These are phyloP conservation scores for Ormosia emarginata DNA, from an alignment of 306 rosid genomes.

Conservation along the genomic window DNA sequence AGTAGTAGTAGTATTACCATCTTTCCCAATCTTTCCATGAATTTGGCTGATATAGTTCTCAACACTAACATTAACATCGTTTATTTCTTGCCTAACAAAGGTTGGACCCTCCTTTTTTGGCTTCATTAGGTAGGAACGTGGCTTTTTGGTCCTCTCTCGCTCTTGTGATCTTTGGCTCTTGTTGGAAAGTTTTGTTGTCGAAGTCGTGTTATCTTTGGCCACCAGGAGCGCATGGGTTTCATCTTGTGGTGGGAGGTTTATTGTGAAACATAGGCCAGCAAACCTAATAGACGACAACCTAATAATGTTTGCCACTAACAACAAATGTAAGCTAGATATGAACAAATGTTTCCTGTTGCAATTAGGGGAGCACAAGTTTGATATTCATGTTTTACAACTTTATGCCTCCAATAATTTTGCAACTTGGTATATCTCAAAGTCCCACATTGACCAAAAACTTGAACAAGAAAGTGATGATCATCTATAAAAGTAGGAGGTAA, in stretches of 20 bases:
- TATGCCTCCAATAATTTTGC: too few relatives aligned
- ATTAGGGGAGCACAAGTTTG: too few relatives aligned
- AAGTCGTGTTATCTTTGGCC: background rate
- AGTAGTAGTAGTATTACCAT: background rate
- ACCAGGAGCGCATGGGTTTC: background rate
- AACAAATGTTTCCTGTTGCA: too few relatives aligned
- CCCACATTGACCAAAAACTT: too few relatives aligned
- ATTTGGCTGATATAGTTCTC: conserved; percentile 12
- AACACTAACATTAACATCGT: conserved; percentile 18
- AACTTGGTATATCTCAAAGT: too few relatives aligned
- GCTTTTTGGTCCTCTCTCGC: conserved; percentile 20
- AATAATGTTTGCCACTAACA: conserved; percentile 53
- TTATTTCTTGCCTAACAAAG: background rate
- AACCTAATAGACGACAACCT: conserved; percentile 41
- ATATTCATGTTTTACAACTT: too few relatives aligned
- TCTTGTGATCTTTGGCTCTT: conserved; percentile 19
- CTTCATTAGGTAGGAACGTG: conserved; percentile 1
- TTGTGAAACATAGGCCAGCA: background rate
- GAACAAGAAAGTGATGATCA: too few relatives aligned
- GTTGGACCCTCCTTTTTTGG: conserved; percentile 10
- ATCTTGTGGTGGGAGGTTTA: background rate
- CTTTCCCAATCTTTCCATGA: background rate
- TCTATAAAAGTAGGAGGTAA: too few relatives aligned
- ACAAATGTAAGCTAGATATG: background rate
- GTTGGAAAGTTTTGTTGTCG: background rate